Evolutionary conservation across 768 basidiomycete species (phyloP).

Genomic region (Boletellus sp.): DNA sequence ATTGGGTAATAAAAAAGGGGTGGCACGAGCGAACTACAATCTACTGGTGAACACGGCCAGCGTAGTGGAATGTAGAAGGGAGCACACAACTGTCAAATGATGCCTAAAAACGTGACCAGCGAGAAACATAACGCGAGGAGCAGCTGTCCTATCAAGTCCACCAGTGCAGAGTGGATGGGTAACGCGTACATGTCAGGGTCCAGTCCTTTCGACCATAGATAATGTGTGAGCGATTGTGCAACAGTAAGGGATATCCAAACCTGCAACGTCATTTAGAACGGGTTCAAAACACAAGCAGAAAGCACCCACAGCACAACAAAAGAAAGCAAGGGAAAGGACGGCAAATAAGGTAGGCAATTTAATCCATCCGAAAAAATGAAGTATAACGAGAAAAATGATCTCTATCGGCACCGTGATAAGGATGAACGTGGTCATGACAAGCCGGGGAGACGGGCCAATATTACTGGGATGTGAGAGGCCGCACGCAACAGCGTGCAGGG

Average conservation of each 20-base stretch:
- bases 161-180: conserved; percentile 86
- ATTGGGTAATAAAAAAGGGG: neutral
- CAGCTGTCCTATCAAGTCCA: conserved; percentile 81
- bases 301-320: conserved; percentile 69
- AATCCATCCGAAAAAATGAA: conserved; percentile 74
- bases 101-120: conserved; percentile 49
- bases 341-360: conserved; percentile 65
- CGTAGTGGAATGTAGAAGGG: no score
- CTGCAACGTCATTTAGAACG: conserved; percentile 38
- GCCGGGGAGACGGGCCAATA: conserved; percentile 37
- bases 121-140: conserved; percentile 76
- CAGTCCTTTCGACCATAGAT: conserved; percentile 70
- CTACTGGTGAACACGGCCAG: neutral
- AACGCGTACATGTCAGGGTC: conserved; percentile 94
- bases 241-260: conserved; percentile 64
- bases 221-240: conserved; percentile 64
- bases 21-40: neutral
- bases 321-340: conserved; percentile 63
- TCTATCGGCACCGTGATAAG: conserved; percentile 78
- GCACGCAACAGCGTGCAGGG: conserved; percentile 55
- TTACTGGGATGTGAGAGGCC: conserved; percentile 3
- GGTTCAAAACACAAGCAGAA: neutral
- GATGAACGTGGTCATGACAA: conserved; percentile 68
- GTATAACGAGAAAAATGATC: conserved; percentile 64
- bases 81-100: conserved; percentile 8